Evolutionary conservation across 208 protist species (phyloP).

Genomic region (Crithidia bombi): DNA sequence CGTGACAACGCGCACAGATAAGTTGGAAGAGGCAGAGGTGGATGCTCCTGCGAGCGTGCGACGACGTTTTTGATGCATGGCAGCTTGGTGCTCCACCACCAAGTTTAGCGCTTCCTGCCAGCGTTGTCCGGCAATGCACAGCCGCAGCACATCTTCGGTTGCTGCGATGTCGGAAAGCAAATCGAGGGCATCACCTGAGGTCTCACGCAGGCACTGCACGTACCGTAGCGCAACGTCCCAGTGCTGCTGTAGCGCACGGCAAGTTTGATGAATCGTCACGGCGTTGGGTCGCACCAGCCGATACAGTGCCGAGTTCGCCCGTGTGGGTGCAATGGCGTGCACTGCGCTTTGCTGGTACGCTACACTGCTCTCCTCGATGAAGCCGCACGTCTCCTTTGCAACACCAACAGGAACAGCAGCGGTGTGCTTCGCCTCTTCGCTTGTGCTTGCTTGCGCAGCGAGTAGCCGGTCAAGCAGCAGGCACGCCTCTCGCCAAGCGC

Average conservation of each 20-base stretch:
- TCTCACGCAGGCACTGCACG: constrained; percentile 34
- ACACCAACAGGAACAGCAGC: no score
- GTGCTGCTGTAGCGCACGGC: constrained; percentile 33
- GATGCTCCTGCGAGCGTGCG: background rate
- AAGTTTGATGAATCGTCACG: constrained; percentile 70
- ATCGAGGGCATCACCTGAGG: constrained; percentile 31
- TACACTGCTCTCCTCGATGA: background rate
- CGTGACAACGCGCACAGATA: background rate
- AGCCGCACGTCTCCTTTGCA: background rate
- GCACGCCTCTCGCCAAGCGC: constrained; percentile 52
- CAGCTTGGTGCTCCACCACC: constrained; percentile 21
- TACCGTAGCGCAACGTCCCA: constrained; percentile 36
- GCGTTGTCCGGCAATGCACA: constrained; percentile 48
- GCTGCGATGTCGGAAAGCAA: constrained; percentile 29
- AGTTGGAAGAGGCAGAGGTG: background rate
- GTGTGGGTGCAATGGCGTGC: background rate
- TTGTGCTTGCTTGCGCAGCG: background rate
- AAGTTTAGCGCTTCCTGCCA: constrained; percentile 61
- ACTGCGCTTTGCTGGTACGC: background rate
- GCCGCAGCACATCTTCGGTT: constrained; percentile 41
- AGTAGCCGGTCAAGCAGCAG: constrained; percentile 46
- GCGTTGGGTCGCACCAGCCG: constrained; percentile 41
- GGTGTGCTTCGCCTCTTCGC: background rate
- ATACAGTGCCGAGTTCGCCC: constrained; percentile 4
- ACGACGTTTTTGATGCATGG: background rate